Base-by-base conservation (phyloP, 257 asterid genomes). In the Solanum paucissectum region DNA sequence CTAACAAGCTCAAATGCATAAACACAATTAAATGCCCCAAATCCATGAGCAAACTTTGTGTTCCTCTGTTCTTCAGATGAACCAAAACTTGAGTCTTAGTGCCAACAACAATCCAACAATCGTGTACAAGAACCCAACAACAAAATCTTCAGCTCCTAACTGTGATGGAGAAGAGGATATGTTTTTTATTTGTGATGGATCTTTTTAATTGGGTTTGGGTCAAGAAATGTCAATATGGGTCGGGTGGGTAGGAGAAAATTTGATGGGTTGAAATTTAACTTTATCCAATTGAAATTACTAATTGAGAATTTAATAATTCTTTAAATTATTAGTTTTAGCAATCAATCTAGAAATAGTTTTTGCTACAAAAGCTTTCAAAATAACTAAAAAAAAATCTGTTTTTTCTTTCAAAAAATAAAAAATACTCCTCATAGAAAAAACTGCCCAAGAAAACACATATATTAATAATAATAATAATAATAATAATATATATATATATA, bases 61-160 rank as follows among this genome's bases (percentile, higher is more conserved):
- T 40, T 58, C 87, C 92, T 91, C 88, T 89, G 91, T 89, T 94
- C 93, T 79, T 93, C 90, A 93, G 89, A 75, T 68, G 79, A 74
- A 93, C 92, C 89, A 96, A 93, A 46, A 91, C 90, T 75, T 96
- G 98, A 73, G 96, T 94, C 11, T 91, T 83, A 94, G 90, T 13
- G 98, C 99, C 90, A 96, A 88, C 90, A 96, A 83, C 87, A 95
- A 91, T 25, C 99, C 99, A 25, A 97, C 99, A 25, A 94, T 75
- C 21, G 98, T 93, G 40, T 97, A 97, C 93, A 97, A 86, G 92
- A 93, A 94, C 7, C 99, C 99, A 40, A 97, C 88, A 0, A 95
- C 81, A 66, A 96, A 95, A 4, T 99, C 99, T 89, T 97, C 99
- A 11, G 96, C 95, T 68, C 99, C 99, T 86, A 97, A 89, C 88